These are phyloP conservation scores for Beta macrorhiza DNA, from an alignment of 179 eudicot genomes.

Conservation along the genomic window DNA sequence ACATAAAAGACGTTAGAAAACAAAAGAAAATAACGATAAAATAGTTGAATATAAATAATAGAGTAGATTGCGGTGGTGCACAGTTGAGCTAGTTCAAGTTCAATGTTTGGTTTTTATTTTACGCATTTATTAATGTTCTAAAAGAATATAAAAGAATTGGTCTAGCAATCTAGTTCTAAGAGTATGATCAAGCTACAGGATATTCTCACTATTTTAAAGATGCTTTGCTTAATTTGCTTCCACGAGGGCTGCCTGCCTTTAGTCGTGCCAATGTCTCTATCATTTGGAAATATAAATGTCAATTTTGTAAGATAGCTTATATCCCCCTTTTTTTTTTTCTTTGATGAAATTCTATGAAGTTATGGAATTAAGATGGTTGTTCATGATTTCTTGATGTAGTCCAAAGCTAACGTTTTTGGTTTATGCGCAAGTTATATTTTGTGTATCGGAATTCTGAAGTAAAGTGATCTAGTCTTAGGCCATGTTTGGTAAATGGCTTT, in stretches of 20 bases:
- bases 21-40: background rate
- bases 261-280: background rate
- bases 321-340: background rate
- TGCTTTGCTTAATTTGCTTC: background rate
- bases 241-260: constrained; percentile 9
- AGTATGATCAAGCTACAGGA: background rate
- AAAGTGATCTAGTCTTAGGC: no score
- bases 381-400: background rate
- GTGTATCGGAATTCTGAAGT: no score
- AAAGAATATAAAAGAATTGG: background rate
- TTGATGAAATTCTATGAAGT: background rate
- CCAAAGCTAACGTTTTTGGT: no score
- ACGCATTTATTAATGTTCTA: no score
- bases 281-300: background rate
- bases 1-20: background rate
- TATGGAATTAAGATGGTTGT: background rate
- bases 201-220: background rate
- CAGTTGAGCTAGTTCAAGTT: background rate
- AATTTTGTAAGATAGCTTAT: background rate
- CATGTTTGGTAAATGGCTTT: no score
- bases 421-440: no score
- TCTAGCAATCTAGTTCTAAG: background rate
- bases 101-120: background rate
- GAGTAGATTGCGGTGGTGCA: background rate
- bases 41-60: background rate